Percentiles rank a stretch among this genome's conserved stretches.
Conservation (phyloP, 768 basidiomycete genomes). For the Leccinum barrowsii region DNA sequence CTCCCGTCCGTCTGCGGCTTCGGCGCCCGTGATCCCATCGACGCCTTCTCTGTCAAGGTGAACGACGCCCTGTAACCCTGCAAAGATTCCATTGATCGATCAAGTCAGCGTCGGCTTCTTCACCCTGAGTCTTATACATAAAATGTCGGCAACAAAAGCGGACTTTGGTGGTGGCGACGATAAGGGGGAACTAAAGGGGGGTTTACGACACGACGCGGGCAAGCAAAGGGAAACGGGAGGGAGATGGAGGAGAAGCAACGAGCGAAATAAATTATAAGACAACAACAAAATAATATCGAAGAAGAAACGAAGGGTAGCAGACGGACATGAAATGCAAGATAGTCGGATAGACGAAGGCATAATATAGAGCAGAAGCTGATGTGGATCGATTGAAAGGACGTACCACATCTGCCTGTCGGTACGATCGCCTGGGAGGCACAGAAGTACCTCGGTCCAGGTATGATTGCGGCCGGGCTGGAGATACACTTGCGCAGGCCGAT, state of each 20-base stretch:
- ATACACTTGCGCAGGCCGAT: conserved; percentile 55
- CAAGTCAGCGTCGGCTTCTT: neutral
- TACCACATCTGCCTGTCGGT: conserved; percentile 59
- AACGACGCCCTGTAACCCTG: conserved; percentile 52
- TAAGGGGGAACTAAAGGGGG: conserved; percentile 5
- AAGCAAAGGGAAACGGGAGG: neutral
- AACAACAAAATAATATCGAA: neutral
- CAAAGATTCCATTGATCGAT: neutral
- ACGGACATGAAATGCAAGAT: conserved; percentile 1
- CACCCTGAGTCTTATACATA: neutral
- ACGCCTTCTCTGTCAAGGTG: conserved; percentile 47
- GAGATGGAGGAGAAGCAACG: neutral
- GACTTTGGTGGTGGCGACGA: conserved; percentile 10
- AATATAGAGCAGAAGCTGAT: neutral
- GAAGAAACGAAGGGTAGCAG: neutral
- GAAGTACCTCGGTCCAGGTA: conserved; percentile 61
- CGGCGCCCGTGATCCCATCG: conserved; percentile 55
- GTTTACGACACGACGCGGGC: neutral
- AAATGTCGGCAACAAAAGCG: conserved; percentile 5
- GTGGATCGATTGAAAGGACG: neutral
- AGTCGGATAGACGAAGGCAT: neutral
- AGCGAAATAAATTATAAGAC: neutral
- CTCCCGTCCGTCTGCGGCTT: conserved; percentile 54
- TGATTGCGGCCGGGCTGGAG: conserved; percentile 40
- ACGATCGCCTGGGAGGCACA: conserved; percentile 58